Evolutionary conservation across 805 yeast genomes (phyloP).

Genomic region (Alloascoidea africana): DNA sequence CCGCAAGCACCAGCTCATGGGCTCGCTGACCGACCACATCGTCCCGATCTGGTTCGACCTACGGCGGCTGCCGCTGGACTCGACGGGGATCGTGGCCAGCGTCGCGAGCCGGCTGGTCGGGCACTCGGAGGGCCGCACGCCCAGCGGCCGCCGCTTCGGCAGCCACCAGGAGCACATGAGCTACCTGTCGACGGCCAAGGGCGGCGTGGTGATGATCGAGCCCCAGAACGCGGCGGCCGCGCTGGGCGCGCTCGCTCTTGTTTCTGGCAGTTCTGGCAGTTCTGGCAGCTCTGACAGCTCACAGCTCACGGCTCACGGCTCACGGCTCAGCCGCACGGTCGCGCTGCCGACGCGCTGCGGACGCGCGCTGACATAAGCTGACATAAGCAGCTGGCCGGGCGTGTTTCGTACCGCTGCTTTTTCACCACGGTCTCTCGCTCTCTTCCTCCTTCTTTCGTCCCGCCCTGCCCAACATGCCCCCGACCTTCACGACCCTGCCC

Average conservation of each 20-base stretch:
- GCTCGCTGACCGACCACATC: slow-evolving; percentile 39
- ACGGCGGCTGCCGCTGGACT: slow-evolving; percentile 35
- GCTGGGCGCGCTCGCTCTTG: slow-evolving; percentile 1
- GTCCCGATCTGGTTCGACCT: slow-evolving; percentile 44
- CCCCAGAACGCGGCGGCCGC: background rate
- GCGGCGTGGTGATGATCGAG: slow-evolving; percentile 40
- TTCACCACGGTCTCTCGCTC: background rate
- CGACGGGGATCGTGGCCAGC: slow-evolving; percentile 55
- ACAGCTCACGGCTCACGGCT: no score
- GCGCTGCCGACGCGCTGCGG: no score
- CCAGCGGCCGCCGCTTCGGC: background rate
- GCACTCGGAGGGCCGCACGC: slow-evolving; percentile 11
- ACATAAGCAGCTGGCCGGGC: no score
- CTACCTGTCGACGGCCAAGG: slow-evolving; percentile 43
- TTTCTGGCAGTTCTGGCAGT: no score
- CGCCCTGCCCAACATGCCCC: no score
- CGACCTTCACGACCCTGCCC: slow-evolving; percentile 1
- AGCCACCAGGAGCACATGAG: slow-evolving; percentile 29
- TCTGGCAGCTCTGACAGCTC: no score
- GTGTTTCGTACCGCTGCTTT: no score
- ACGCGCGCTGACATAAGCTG: no score
- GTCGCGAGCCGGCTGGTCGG: slow-evolving; percentile 35
- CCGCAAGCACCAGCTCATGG: slow-evolving; percentile 36
- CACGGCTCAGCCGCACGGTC: no score
- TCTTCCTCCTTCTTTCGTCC: background rate